Conservation (phyloP, 495 filamentous ascomycete genomes). For the Xylaria grammica region DNA sequence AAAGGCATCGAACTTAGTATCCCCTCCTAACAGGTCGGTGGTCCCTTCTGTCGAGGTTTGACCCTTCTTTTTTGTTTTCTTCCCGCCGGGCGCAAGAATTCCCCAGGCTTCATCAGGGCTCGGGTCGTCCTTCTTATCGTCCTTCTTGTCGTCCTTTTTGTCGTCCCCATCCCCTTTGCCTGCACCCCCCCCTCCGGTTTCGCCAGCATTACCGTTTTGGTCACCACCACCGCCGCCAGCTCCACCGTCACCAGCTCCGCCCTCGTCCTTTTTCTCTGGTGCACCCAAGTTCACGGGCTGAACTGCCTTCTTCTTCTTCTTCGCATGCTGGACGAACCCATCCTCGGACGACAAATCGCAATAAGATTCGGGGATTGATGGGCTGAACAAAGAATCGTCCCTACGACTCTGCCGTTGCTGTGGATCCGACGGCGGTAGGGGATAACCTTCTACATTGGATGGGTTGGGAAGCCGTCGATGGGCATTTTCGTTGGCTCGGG, state of each 20-base stretch:
- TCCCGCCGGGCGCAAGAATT: constrained; percentile 34
- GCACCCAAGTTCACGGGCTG: background rate
- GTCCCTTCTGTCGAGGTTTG: constrained; percentile 42
- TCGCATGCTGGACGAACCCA: constrained; percentile 49
- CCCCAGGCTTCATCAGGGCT: constrained; percentile 37
- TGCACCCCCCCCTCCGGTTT: constrained; percentile 31
- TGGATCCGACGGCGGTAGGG: constrained; percentile 23
- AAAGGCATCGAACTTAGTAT: constrained; percentile 43
- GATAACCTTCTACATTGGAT: constrained; percentile 25
- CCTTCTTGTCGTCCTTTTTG: constrained; percentile 31
- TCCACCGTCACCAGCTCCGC: constrained; percentile 36
- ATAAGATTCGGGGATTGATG: constrained; percentile 38
- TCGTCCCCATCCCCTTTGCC: constrained; percentile 35
- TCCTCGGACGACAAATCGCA: constrained; percentile 54
- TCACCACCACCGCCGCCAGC: constrained; percentile 32
- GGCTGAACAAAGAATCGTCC: constrained; percentile 32
- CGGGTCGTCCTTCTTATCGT: constrained; percentile 21
- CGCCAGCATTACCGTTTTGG: constrained; percentile 39
- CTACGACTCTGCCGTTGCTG: constrained; percentile 25
- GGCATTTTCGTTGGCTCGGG: constrained; percentile 27
- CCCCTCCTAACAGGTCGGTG: constrained; percentile 22
- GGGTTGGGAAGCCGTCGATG: constrained; percentile 27
- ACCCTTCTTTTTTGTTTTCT: constrained; percentile 55
- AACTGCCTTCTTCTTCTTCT: constrained; percentile 44
- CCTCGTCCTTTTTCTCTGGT: constrained; percentile 54